Evolutionary conservation across 768 basidiomycete genomes (phyloP).

Genomic region (Pleurotus ostreatus): DNA sequence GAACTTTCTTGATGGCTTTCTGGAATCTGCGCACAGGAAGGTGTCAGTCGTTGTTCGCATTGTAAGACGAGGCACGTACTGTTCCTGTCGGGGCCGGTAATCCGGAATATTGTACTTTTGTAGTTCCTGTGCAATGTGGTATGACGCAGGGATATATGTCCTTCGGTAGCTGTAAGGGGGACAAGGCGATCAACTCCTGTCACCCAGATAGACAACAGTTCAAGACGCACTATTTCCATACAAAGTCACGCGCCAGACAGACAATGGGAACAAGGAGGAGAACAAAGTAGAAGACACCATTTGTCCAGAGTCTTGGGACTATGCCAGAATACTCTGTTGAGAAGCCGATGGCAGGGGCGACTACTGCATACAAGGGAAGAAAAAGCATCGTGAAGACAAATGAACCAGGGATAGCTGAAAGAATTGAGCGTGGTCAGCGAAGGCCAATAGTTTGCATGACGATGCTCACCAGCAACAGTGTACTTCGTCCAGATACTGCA

Average conservation of each 20-base stretch:
- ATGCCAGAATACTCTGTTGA: constrained; percentile 89
- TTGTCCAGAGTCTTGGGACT: constrained; percentile 86
- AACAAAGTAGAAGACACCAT: constrained; percentile 85
- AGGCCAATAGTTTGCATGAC: neutral
- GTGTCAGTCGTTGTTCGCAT: constrained; percentile 3
- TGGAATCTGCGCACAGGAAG: constrained; percentile 64
- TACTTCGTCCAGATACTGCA: constrained; percentile 98
- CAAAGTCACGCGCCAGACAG: constrained; percentile 84
- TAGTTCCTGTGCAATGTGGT: constrained; percentile 98
- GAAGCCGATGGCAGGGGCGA: constrained; percentile 84
- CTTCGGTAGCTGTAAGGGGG: constrained; percentile 67
- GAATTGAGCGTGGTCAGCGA: constrained; percentile 10
- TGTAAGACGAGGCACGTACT: constrained; percentile 47
- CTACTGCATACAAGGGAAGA: constrained; percentile 83
- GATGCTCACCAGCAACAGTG: constrained; percentile 75
- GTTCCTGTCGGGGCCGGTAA: constrained; percentile 95
- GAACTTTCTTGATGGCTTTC: constrained; percentile 99
- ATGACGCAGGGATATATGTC: constrained; percentile 87
- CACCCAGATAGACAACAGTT: constrained; percentile 6
- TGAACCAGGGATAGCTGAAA: constrained; percentile 89
- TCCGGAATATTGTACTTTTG: constrained; percentile 98
- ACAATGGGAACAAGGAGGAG: constrained; percentile 80
- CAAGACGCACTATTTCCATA: constrained; percentile 89
- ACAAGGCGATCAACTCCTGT: constrained; percentile 10
- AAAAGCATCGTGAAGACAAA: constrained; percentile 96